phyloP scores from a whole-genome alignment of 192 early-diverging fungal genomes.

The Coemansia sp. region DNA sequence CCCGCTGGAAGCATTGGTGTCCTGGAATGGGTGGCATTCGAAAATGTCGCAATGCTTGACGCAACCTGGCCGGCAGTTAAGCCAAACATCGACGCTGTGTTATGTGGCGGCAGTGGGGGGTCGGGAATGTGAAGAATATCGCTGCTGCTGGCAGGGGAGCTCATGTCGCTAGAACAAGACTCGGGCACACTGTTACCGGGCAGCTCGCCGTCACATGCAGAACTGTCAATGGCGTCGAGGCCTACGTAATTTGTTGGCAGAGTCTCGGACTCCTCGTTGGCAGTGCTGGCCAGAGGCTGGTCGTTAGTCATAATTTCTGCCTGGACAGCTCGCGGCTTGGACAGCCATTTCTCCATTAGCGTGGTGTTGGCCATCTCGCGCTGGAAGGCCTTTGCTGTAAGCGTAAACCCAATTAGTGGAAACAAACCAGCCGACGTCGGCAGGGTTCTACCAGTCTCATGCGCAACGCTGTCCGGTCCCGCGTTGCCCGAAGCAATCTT shows the following conservation, averaged over 20 bases:
- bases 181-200: background rate
- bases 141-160: background rate
- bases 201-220: background rate
- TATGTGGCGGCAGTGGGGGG: background rate
- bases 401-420: conserved; percentile 23
- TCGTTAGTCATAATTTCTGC: background rate
- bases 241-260: background rate
- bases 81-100: background rate
- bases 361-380: conserved; percentile 31
- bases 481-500: conserved; percentile 4
- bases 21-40: background rate
- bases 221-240: background rate
- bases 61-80: background rate
- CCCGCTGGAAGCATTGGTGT: background rate
- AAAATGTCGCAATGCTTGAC: background rate
- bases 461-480: background rate
- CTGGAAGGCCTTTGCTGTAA: conserved; percentile 35
- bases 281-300: background rate
- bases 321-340: background rate
- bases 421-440: background rate
- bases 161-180: conserved; percentile 1
- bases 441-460: too few species aligned
- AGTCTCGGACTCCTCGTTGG: background rate
- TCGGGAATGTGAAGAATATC: conserved; percentile 1
- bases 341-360: conserved; percentile 43